Percentiles rank a stretch among this genome's conserved stretches.
These are phyloP conservation scores for Acacia confusa DNA, from an alignment of 306 rosid genomes.

Conservation along the genomic window DNA sequence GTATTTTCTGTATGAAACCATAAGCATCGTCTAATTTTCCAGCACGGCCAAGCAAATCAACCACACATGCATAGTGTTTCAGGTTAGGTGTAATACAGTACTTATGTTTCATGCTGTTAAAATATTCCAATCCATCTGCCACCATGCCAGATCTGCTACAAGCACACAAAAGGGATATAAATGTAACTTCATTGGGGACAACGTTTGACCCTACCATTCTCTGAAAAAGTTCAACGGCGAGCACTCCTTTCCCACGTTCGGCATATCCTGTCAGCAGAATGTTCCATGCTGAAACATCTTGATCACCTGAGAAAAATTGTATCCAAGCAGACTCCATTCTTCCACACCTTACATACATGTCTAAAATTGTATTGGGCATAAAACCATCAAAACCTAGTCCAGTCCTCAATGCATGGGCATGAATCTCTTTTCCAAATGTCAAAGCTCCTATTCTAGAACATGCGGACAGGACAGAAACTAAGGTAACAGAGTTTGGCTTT, in stretches of 20 bases:
- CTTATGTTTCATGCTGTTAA: conserved; percentile 51
- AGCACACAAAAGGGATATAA: conserved; percentile 69
- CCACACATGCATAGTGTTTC: conserved; percentile 82
- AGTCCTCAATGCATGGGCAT: conserved; percentile 83
- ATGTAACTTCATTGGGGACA: conserved; percentile 70
- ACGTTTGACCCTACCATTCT: conserved; percentile 61
- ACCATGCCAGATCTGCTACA: conserved; percentile 89
- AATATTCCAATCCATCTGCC: conserved; percentile 73
- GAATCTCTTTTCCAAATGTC: conserved; percentile 83
- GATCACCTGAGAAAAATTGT: conserved; percentile 62
- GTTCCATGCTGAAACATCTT: conserved; percentile 78
- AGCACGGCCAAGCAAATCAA: conserved; percentile 82
- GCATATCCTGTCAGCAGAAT: conserved; percentile 81
- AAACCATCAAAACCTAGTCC: conserved; percentile 69
- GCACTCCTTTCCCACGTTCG: conserved; percentile 61
- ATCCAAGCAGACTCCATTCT: conserved; percentile 67
- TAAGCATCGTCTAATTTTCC: conserved; percentile 67
- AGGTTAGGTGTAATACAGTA: conserved; percentile 65
- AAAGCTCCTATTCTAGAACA: conserved; percentile 86
- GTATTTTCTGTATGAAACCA: conserved; percentile 69
- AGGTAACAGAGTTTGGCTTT: conserved; percentile 73
- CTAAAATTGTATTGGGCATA: conserved; percentile 81
- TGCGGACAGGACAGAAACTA: conserved; percentile 65
- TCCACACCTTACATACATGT: conserved; percentile 94
- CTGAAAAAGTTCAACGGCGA: conserved; percentile 56